Evolutionary conservation across 441 rosid species (phyloP).

Genomic region (Biscutella auriculata): DNA sequence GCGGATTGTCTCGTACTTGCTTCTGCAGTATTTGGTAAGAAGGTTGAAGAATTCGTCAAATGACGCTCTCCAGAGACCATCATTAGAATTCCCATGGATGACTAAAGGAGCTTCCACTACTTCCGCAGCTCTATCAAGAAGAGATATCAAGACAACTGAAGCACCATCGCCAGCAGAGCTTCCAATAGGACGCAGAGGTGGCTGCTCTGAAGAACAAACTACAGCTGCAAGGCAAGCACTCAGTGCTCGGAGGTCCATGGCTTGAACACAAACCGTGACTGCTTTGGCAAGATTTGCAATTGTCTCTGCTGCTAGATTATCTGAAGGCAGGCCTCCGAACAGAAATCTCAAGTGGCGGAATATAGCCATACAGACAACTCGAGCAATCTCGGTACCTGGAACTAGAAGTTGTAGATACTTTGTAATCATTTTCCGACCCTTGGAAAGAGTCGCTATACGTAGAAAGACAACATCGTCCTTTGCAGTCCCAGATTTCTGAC

Average conservation of each 20-base stretch:
- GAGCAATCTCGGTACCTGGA: constrained; percentile 74
- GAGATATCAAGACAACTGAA: constrained; percentile 47
- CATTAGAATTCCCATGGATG: constrained; percentile 40
- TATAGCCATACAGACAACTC: constrained; percentile 84
- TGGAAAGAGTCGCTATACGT: constrained; percentile 68
- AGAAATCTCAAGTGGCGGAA: constrained; percentile 70
- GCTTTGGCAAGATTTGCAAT: constrained; percentile 46
- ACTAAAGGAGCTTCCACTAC: constrained; percentile 30
- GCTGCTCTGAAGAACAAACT: constrained; percentile 93
- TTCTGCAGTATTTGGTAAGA: constrained; percentile 80
- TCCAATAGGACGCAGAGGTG: constrained; percentile 93
- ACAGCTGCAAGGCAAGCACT: constrained; percentile 94
- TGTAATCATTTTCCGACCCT: constrained; percentile 61
- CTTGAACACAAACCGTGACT: constrained; percentile 52
- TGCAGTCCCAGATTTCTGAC: constrained; percentile 44
- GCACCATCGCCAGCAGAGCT: constrained; percentile 90
- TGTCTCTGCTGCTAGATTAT: constrained; percentile 55
- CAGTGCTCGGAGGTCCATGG: constrained; percentile 81
- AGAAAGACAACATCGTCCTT: constrained; percentile 80
- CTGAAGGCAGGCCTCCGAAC: constrained; percentile 68
- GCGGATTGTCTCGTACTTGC: constrained; percentile 67
- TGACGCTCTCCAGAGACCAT: constrained; percentile 85
- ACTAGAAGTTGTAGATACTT: constrained; percentile 62
- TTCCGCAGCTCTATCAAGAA: constrained; percentile 68
- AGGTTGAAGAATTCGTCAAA: constrained; percentile 84